These are phyloP conservation scores for Neltuma alba DNA, from an alignment of 306 rosid genomes.

Conservation along the genomic window DNA sequence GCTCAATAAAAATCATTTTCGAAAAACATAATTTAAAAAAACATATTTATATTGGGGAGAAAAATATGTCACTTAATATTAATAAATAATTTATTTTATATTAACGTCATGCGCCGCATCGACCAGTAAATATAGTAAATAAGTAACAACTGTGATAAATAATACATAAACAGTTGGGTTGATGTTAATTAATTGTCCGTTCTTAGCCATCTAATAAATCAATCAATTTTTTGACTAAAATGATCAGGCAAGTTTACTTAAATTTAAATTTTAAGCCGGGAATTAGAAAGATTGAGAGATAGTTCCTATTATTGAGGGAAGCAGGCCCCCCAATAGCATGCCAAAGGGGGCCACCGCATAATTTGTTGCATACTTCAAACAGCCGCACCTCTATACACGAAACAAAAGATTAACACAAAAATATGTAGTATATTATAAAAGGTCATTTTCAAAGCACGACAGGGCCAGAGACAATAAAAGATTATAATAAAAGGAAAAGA, in stretches of 20 bases:
- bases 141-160: not conserved
- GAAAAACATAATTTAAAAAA: too few relatives aligned
- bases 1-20: not conserved
- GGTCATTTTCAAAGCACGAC: not conserved
- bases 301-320: constrained; percentile 23
- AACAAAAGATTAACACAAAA: not conserved
- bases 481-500: not conserved
- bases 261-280: not conserved
- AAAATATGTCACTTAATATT: not conserved
- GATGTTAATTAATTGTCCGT: not conserved
- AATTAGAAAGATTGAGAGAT: not conserved
- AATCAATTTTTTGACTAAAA: not conserved
- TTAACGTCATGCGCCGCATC: too few relatives aligned
- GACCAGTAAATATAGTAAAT: too few relatives aligned
- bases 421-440: not conserved
- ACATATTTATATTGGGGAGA: not conserved
- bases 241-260: not conserved
- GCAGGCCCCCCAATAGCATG: constrained; percentile 18
- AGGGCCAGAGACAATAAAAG: not conserved
- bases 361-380: not conserved
- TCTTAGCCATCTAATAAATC: not conserved
- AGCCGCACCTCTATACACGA: not conserved
- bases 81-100: not conserved
- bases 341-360: constrained; percentile 6
- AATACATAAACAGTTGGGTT: too few relatives aligned